Evolutionary conservation across 2,329 filamentous ascomycete genomes (phyloP), one percentile per base, ranked within the genome.

Genomic region (Ophiosphaerella herpotricha): DNA sequence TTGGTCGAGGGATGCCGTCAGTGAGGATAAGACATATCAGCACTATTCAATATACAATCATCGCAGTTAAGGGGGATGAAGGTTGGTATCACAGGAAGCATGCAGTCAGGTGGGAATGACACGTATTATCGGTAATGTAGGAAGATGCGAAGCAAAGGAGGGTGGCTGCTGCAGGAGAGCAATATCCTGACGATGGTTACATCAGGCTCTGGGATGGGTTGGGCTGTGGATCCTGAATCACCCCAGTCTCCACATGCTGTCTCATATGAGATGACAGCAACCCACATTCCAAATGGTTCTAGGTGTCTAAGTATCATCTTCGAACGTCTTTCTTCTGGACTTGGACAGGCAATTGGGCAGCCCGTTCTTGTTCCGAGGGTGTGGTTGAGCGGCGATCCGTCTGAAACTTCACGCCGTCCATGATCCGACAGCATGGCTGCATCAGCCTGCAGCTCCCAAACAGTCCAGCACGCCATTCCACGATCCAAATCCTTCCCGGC

Each of bases 381-480:
- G 24, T 40, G 48, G 48, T 47, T 47, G 48, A 41, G 38, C 33
- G 48, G 14, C 42, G 48, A 50, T 47, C 18, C 43, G 18, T 29
- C 35, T 44, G 23, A 33, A 16, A 18, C 29, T 32, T 38, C 38
- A 47, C 32, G 38, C 38, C 39, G 18, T 35, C 40, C n/a, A 13
- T 37, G 16, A 41, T 42, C 48, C 48, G 43, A 46, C 48, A 38
- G 35, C 33, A 38, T 47, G 44, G 50, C 49, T 41, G 41, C 37
- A 31, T 26, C 32, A 16, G n/a, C 32, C 42, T 43, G 42, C 45
- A 29, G 37, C 31, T 37, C 18, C 34, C 14, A 18, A 38, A 23
- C 16, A 13, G 24, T 21, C 14, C 37, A 21, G 5, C n/a, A 9
- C 7, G 43, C 13, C 23, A 21, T 34, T n/a, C 34, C 11, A 31